Evolutionary conservation across 192 early-diverging fungal species (phyloP), one percentile per base, ranked within the genome.

Genomic region (Ambispora gerdemannii): DNA sequence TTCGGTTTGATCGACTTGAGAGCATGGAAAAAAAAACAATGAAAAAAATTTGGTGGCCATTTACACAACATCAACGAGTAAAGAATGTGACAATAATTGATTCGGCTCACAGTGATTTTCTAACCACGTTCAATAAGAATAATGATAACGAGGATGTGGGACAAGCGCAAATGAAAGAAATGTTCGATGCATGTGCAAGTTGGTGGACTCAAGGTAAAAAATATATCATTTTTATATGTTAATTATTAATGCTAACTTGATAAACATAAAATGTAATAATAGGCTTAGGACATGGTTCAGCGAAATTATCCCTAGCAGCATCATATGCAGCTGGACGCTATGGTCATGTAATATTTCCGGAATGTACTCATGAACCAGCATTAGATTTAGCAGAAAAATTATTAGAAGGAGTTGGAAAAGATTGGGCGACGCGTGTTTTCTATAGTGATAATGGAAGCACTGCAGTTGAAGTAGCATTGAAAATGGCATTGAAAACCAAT

Each of bases 371-470:
- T 56, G 90, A 90, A 61, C 88, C 90, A 1, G 82, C 86, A 1
- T 67, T 90, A 13, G 60, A 73, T 2, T 73, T 93, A 24, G 77
- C 90, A 0, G 84, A 89, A 76, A 74, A 70, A 2, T 70, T 93
- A 7, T 66, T 91, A 6, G 59, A 72, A 7, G 76, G 80, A 3
- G 84, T 82, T 7, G 82, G 81, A 4, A 77, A 84, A 22, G 76
- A 76, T 13, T 91, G 86, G 88, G 89, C 88, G 4, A 77, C 75
- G 3, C 75, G 90, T 11, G 90, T 94, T 7, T 94, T 92, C 76
- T 92, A 83, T 71, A 86, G 89, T 2, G 92, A 94, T 75, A 88
- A 91, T 71, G 92, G 92, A n/a, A 84, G 81, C 36, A 92, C 90
- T 2, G 86, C 88, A 0, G 86, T 90, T 71, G 92, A 94, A 76